Percentiles rank a stretch among this genome's conserved stretches.
Evolutionary conservation across 805 yeast species (phyloP).

Genomic region (Candida rishiriensis): DNA sequence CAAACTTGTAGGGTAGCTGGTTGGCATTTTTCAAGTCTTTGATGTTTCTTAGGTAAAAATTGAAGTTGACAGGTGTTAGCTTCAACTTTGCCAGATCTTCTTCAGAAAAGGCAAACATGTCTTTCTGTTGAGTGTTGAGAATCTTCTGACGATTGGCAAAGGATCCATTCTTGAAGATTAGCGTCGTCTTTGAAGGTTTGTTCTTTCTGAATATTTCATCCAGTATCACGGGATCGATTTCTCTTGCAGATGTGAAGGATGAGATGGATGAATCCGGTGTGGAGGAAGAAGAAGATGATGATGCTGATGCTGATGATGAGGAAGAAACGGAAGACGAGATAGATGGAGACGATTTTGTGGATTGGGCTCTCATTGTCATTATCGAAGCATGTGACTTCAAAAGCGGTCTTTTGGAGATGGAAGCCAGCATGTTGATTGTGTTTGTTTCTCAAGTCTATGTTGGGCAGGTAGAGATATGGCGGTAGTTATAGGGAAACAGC

Average conservation of each 20-base stretch:
- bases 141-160: conserved; percentile 15
- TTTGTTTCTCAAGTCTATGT: no score
- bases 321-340: background rate
- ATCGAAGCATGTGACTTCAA: no score
- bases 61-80: conserved; percentile 31
- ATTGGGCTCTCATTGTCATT: no score
- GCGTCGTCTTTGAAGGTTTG: conserved; percentile 14
- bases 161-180: conserved; percentile 12
- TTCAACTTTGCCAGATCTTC: conserved; percentile 26
- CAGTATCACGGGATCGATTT: conserved; percentile 24
- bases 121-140: conserved; percentile 18
- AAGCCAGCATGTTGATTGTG: no score
- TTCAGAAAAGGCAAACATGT: conserved; percentile 24
- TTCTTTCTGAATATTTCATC: conserved; percentile 28
- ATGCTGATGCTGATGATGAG: background rate
- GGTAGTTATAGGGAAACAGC: no score
- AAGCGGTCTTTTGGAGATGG: no score
- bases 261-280: background rate
- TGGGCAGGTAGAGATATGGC: no score
- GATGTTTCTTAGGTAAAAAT: conserved; percentile 30
- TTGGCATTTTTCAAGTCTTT: conserved; percentile 30
- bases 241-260: conserved; percentile 9
- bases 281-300: background rate
- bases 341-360: no score
- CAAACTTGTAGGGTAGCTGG: conserved; percentile 54